Evolutionary conservation across 495 filamentous ascomycete species (phyloP), one percentile per base, ranked within the genome.

Genomic region (Talaromyces proteolyticus): DNA sequence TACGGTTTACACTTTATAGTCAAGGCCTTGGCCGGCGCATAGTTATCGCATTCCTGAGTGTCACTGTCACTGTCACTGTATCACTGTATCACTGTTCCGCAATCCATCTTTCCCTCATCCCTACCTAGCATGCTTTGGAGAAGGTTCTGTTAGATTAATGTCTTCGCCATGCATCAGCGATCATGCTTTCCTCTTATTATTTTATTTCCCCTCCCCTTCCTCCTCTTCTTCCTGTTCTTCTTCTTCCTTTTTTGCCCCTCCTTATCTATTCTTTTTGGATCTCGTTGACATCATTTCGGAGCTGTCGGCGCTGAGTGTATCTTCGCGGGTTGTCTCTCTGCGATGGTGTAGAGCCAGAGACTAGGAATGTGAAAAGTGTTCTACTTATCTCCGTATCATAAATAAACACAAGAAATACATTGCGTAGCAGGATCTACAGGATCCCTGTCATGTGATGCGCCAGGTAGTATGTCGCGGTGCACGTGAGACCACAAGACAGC

Each of bases 111-210:
- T 43, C 22, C 41, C 12, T 20, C 14, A 14, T 50, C 40, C 45
- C 43, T 53, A 42, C 21, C 8, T 51, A 23, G 22, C 25, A 41
- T 57, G 46, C 23, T 43, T 49, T 34, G 37, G 37, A 50, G n/a
- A 34, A 18, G 22, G 23, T 41, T 49, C 38, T 42, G 34, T 42
- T 51, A 17, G 34, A 26, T 34, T 41, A 20, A 34, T 34, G 29
- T 34, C 29, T 34, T 34, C 29, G 14, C 29, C 29, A 34, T 34
- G 29, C 29, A 34, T 34, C 29, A 34, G 29, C 29, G 29, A 49
- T 49, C 8, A 17, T 46, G 21, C 25, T 50, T 49, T 51, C 34
- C 24, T 59, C 45, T 43, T 58, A 38, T 44, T 44, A 45, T 45
- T 23, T 39, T 11, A 42, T 37, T 17, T 49, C 26, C 41, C 40